phyloP scores from a whole-genome alignment of 371 early-diverging fungal genomes.

The Saksenaea oblongispora region DNA sequence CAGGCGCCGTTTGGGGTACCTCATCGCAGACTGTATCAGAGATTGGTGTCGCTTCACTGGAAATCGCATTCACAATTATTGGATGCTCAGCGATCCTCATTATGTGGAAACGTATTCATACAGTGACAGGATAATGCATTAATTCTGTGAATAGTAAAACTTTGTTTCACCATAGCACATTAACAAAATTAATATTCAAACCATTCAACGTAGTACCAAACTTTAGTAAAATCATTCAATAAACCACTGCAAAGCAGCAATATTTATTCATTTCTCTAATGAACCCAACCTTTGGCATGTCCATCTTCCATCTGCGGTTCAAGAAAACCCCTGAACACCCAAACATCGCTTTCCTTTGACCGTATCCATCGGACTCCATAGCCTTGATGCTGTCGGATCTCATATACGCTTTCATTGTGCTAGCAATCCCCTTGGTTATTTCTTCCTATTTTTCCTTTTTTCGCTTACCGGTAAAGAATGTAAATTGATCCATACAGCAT shows the following conservation, averaged over 20 bases:
- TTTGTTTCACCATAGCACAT: neutral
- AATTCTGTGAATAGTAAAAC: neutral
- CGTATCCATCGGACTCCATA: constrained; percentile 41
- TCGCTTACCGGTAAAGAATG: constrained; percentile 39
- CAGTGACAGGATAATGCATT: neutral
- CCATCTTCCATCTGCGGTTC: constrained; percentile 49
- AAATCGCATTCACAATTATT: neutral
- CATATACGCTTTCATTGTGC: constrained; percentile 36
- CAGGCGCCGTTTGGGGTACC: neutral
- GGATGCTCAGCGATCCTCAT: neutral
- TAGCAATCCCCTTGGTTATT: neutral
- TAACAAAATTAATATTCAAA: neutral
- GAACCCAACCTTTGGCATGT: constrained; percentile 40
- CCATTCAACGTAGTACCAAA: neutral
- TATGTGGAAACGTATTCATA: constrained; percentile 1
- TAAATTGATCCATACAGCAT: constrained; percentile 41
- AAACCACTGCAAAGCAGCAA: neutral
- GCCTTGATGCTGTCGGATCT: constrained; percentile 37
- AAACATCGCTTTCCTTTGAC: neutral
- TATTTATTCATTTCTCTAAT: constrained; percentile 19
- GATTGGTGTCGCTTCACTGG: neutral
- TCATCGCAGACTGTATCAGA: neutral
- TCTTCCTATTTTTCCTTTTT: neutral
- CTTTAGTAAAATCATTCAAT: neutral
- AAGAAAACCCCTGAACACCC: constrained; percentile 44